A percentile compares a stretch with the other conserved stretches of the same genome.
These are phyloP conservation scores for Calonectria pauciramosa DNA, from an alignment of 2,329 filamentous ascomycete species.

Conservation along the genomic window DNA sequence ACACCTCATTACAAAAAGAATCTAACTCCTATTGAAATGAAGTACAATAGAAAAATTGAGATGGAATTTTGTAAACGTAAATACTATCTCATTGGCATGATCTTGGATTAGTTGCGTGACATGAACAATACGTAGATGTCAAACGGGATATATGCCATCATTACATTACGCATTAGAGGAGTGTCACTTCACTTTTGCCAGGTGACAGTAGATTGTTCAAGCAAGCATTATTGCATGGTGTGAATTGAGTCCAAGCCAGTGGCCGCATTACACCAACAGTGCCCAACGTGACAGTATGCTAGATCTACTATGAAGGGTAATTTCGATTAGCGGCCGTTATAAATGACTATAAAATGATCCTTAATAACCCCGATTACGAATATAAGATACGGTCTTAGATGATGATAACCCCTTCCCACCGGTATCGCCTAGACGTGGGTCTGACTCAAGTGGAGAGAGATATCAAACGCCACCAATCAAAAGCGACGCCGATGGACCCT, in stretches of 20 bases:
- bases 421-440: background rate
- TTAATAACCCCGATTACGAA: constrained; percentile 10
- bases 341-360: background rate
- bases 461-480: constrained; percentile 6
- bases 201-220: no score
- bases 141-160: no score
- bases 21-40: no score
- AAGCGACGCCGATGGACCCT: background rate
- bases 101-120: no score
- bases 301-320: background rate
- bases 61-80: no score
- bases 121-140: no score
- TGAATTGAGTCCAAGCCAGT: background rate
- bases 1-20: background rate
- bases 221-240: no score
- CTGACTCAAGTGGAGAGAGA: background rate
- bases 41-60: no score
- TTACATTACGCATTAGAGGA: no score
- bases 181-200: no score
- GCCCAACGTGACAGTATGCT: background rate
- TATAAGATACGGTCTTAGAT: background rate
- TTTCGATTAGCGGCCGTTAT: background rate
- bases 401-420: background rate
- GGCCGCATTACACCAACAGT: background rate
- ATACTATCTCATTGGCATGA: no score